Conservation (phyloP, 345 rosid species). For the Syzygium grande region DNA sequence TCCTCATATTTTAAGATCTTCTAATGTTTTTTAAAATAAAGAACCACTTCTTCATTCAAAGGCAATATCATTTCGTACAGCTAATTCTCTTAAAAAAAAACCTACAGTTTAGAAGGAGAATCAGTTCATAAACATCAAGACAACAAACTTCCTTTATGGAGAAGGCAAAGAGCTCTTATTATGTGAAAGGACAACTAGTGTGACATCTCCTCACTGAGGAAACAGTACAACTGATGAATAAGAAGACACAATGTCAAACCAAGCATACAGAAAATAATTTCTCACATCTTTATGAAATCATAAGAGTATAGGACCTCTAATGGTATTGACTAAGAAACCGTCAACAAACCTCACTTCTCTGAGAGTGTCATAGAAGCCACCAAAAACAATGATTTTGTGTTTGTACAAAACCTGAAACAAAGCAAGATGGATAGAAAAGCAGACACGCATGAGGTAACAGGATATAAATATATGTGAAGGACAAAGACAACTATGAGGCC, state of each 20-base stretch:
- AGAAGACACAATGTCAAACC: not conserved
- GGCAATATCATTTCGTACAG: not conserved
- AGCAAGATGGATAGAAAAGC: not conserved
- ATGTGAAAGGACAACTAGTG: not conserved
- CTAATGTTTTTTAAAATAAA: not conserved
- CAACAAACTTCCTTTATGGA: not conserved
- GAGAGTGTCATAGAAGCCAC: conserved; percentile 97
- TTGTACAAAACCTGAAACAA: conserved; percentile 73
- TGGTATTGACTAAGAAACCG: conserved; percentile 2
- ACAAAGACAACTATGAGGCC: not conserved
- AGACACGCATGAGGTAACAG: not conserved
- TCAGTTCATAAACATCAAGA: not conserved
- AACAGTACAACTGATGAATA: not conserved
- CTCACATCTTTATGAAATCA: not conserved
- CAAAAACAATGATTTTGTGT: conserved; percentile 89
- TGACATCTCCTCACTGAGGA: not conserved
- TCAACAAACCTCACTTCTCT: conserved; percentile 95
- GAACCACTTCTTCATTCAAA: not conserved
- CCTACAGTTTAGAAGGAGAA: not conserved
- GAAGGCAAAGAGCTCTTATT: not conserved
- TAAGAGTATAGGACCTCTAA: not conserved
- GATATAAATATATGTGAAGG: not conserved
- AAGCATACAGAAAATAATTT: not conserved
- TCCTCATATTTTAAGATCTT: not conserved
- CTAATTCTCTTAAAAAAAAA: not conserved